phyloP scores from a whole-genome alignment of 768 basidiomycete species.

The Leccinum disarticulatum region DNA sequence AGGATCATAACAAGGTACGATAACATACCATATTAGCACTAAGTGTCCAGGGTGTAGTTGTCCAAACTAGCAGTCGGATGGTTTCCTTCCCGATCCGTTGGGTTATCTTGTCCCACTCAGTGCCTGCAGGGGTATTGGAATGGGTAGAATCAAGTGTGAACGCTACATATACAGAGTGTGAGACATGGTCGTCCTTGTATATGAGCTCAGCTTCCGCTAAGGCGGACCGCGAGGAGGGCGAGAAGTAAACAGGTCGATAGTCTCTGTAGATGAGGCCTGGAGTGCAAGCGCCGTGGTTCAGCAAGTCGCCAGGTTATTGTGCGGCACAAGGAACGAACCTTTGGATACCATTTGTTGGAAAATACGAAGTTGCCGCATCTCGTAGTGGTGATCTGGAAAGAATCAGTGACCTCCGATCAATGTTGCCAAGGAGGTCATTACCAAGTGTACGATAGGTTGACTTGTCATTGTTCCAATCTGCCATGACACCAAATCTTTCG shows the following conservation, averaged over 20 bases:
- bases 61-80: conserved; percentile 82
- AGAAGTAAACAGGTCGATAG: conserved; percentile 90
- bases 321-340: conserved; percentile 41
- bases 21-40: conserved; percentile 86
- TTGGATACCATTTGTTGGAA: conserved; percentile 88
- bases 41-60: conserved; percentile 96
- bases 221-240: conserved; percentile 91
- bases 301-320: neutral
- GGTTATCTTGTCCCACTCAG: conserved; percentile 19
- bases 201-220: conserved; percentile 92
- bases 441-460: conserved; percentile 87
- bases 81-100: conserved; percentile 34
- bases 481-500: conserved; percentile 83
- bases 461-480: conserved; percentile 66
- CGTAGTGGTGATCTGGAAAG: conserved; percentile 74
- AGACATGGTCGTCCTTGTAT: conserved; percentile 87
- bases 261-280: conserved; percentile 81
- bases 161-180: conserved; percentile 82
- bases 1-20: neutral
- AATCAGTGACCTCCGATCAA: neutral
- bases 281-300: neutral
- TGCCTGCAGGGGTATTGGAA: conserved; percentile 14
- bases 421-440: conserved; percentile 30
- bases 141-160: conserved; percentile 57
- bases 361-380: conserved; percentile 81